Percentiles rank a stretch among this genome's conserved stretches.
Conservation (phyloP, 495 filamentous ascomycete genomes). For the Hypoxylon lenormandii region DNA sequence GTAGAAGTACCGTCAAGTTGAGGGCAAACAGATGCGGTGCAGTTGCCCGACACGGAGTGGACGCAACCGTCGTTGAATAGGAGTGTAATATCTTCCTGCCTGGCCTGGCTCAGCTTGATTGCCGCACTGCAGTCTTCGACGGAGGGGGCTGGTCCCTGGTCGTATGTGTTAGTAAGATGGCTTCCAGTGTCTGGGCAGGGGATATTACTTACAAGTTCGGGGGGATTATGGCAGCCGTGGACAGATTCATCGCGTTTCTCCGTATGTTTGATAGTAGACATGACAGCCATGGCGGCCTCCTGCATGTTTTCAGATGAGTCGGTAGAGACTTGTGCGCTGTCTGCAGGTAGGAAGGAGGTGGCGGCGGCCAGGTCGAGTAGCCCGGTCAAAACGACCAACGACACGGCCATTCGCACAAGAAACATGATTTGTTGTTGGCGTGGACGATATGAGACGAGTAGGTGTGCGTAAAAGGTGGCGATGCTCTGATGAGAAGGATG, state of each 20-base stretch:
- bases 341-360: not conserved
- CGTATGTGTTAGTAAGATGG: not conserved
- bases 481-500: not conserved
- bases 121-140: conserved; percentile 45
- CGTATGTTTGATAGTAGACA: conserved; percentile 8
- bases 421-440: conserved; percentile 24
- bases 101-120: conserved; percentile 40
- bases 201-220: conserved; percentile 39
- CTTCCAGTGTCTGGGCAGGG: not conserved
- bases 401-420: conserved; percentile 9
- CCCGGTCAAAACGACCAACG: conserved; percentile 5
- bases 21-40: conserved; percentile 48
- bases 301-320: conserved; percentile 4
- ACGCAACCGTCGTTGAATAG: conserved; percentile 47
- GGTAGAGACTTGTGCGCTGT: not conserved
- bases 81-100: conserved; percentile 40
- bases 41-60: conserved; percentile 44
- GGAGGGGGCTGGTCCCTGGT: conserved; percentile 44
- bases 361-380: conserved; percentile 10
- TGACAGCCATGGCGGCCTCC: conserved; percentile 5
- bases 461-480: conserved; percentile 2
- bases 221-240: conserved; percentile 45
- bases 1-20: conserved; percentile 39
- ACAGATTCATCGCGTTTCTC: conserved; percentile 30
- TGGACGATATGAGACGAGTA: not conserved